Evolutionary conservation across 225 moss, liverwort and hornwort genomes (phyloP).

Genomic region (Takakia lepidozioides): DNA sequence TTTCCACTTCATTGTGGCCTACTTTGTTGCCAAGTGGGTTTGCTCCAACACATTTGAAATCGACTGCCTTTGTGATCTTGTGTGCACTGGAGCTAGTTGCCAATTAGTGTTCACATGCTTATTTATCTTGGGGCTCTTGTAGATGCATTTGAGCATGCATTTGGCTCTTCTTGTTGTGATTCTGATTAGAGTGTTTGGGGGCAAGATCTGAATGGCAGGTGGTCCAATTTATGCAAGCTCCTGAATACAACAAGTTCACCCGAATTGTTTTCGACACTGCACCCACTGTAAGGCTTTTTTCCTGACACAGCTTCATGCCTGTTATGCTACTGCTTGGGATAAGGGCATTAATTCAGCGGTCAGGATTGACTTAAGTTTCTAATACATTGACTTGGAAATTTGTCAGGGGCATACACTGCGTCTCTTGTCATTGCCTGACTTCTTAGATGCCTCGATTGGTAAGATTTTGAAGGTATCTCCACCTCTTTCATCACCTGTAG

Average conservation of each 20-base stretch:
- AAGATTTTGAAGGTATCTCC: slow-evolving; percentile 73
- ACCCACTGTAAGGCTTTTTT: slow-evolving; percentile 52
- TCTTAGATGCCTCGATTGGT: slow-evolving; percentile 88
- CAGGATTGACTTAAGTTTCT: not conserved
- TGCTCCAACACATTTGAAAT: too few species aligned
- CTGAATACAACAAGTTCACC: slow-evolving; percentile 78
- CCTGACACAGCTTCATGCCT: too few species aligned
- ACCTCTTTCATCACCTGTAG: not conserved
- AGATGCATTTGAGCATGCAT: too few species aligned
- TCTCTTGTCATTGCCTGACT: slow-evolving; percentile 85
- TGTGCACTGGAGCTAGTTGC: too few species aligned
- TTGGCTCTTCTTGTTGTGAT: not conserved
- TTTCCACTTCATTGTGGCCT: too few species aligned
- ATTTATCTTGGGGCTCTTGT: too few species aligned
- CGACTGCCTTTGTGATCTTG: too few species aligned
- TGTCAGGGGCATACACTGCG: slow-evolving; percentile 86
- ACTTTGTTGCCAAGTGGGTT: too few species aligned
- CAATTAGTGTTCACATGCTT: too few species aligned
- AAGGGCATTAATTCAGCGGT: not conserved
- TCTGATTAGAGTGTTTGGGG: too few species aligned
- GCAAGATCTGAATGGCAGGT: slow-evolving; percentile 48
- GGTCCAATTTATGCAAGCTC: slow-evolving; percentile 88
- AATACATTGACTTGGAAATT: not conserved
- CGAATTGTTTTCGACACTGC: slow-evolving; percentile 91
- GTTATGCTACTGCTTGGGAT: too few species aligned